These are phyloP conservation scores for Citrus mangshanensis DNA, from an alignment of 345 rosid genomes.

Conservation along the genomic window DNA sequence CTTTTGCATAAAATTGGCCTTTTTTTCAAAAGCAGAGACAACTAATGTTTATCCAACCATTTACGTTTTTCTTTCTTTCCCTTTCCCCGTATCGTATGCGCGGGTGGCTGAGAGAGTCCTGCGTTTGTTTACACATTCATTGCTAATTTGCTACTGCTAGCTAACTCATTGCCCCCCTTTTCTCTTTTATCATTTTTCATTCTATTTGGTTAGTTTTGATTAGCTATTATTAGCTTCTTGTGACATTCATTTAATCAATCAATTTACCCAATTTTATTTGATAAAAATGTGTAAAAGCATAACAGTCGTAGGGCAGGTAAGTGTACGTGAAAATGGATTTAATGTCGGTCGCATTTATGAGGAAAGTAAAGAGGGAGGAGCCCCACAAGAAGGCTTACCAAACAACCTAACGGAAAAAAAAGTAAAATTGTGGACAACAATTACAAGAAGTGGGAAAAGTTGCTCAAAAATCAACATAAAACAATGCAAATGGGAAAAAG, in stretches of 20 bases:
- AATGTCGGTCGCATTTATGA: not conserved
- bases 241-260: too few relatives aligned
- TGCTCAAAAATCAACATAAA: not conserved
- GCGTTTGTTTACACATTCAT: too few relatives aligned
- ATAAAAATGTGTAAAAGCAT: too few relatives aligned
- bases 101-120: not conserved
- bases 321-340: too few relatives aligned
- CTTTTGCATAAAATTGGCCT: constrained; percentile 8
- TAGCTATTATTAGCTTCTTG: too few relatives aligned
- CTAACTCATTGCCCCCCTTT: not conserved
- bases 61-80: not conserved
- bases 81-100: not conserved
- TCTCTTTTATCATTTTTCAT: not conserved
- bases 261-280: too few relatives aligned
- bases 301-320: too few relatives aligned
- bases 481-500: not conserved
- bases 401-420: not conserved
- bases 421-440: not conserved
- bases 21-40: constrained; percentile 10
- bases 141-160: not conserved
- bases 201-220: too few relatives aligned
- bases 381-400: not conserved
- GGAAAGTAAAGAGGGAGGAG: not conserved
- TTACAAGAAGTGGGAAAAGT: not conserved
- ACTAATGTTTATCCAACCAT: not conserved